Conservation (phyloP, 306 rosid species). For the Urtica urens region DNA sequence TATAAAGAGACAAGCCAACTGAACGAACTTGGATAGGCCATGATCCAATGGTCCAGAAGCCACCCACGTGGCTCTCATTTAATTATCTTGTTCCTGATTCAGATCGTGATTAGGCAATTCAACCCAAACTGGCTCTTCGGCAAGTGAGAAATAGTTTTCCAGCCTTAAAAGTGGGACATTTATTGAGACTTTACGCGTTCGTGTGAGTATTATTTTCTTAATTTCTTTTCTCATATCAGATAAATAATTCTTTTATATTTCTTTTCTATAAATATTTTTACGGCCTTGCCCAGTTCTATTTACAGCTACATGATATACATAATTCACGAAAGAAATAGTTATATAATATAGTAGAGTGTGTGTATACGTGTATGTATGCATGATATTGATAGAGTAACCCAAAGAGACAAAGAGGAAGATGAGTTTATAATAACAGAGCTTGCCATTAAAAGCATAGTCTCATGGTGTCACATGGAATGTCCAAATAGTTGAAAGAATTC, state of each 20-base stretch:
- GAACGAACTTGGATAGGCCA: constrained; percentile 6
- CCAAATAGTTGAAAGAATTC: constrained; percentile 2
- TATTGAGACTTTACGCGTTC: too few species aligned
- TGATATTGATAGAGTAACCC: too few species aligned
- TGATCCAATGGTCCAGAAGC: constrained; percentile 7
- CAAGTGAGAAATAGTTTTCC: not conserved
- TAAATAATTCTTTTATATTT: too few species aligned
- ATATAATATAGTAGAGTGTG: too few species aligned
- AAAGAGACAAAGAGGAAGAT: constrained; percentile 22
- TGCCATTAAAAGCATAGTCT: constrained; percentile 6
- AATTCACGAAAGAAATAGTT: too few species aligned
- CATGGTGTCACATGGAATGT: constrained; percentile 28
- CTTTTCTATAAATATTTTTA: too few species aligned
- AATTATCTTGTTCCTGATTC: constrained; percentile 7
- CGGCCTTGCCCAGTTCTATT: too few species aligned
- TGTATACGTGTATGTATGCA: too few species aligned
- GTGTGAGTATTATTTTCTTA: too few species aligned
- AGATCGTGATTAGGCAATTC: constrained; percentile 1
- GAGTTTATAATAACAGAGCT: constrained; percentile 6
- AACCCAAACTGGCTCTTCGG: not conserved
- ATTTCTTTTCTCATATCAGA: too few species aligned
- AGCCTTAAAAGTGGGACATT: not conserved
- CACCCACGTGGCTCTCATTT: constrained; percentile 15
- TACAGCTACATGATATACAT: too few species aligned
- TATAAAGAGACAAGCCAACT: constrained; percentile 11